phyloP scores from a whole-genome alignment of 495 filamentous ascomycete genomes.

The Penicillium ochrochloron region DNA sequence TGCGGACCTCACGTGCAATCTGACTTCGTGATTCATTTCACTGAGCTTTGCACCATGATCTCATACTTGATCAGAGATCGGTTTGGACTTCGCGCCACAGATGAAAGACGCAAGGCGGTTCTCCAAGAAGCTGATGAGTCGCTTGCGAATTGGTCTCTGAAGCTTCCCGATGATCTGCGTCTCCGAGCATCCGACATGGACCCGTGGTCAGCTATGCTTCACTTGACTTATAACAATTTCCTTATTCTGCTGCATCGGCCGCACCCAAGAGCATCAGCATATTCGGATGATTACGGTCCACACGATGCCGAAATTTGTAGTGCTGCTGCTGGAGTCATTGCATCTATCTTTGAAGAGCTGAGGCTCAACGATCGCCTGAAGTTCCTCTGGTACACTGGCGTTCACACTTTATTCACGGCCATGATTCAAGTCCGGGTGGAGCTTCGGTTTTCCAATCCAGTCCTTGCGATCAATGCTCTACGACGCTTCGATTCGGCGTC shows the following conservation, averaged over 20 bases:
- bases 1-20: slow-evolving; percentile 47
- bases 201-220: slow-evolving; percentile 54
- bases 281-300: slow-evolving; percentile 50
- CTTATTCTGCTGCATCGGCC: slow-evolving; percentile 57
- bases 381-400: slow-evolving; percentile 52
- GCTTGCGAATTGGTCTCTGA: slow-evolving; percentile 51
- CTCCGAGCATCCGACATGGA: slow-evolving; percentile 51
- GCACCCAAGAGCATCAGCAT: slow-evolving; percentile 49
- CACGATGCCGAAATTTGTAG: slow-evolving; percentile 54
- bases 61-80: slow-evolving; percentile 50
- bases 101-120: slow-evolving; percentile 49
- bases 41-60: slow-evolving; percentile 52
- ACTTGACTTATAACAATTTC: slow-evolving; percentile 56
- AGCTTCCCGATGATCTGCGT: slow-evolving; percentile 49
- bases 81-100: slow-evolving; percentile 44
- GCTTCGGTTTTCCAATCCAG: slow-evolving; percentile 54
- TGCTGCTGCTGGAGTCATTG: slow-evolving; percentile 51
- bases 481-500: slow-evolving; percentile 53
- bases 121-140: slow-evolving; percentile 52
- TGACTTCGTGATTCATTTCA: slow-evolving; percentile 52
- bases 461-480: slow-evolving; percentile 53
- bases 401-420: slow-evolving; percentile 53
- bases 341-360: slow-evolving; percentile 54
- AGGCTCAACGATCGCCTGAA: slow-evolving; percentile 54
- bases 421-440: slow-evolving; percentile 58